Base-by-base conservation (phyloP, 1,139 yeast species). In the Debaryomyces nepalensis region DNA sequence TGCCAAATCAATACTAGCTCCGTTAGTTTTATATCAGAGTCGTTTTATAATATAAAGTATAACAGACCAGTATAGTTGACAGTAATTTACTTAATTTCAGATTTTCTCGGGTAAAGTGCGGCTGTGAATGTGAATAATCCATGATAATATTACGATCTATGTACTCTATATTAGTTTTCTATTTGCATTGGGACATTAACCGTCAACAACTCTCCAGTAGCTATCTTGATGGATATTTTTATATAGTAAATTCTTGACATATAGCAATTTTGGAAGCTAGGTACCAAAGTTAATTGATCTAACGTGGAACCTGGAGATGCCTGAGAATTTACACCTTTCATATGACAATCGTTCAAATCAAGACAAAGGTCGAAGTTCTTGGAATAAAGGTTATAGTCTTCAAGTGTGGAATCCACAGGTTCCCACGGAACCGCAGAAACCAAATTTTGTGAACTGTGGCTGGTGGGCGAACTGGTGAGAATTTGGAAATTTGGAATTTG, bases 221-320 rank as follows among this genome's bases (percentile, higher is more conserved):
- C 47, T 33, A 71, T 59, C 52, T 60, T 67, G 16, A 66, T 59
- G 1, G 54, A 49, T 2, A 71, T 48, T 48, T 64, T 70, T 16
- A 71, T 47, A 41, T 75, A 74, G 53, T 81, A 80, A 34, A 77
- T 55, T 48, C 87, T 65, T 6, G 81, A 70, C 42, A 79, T 65
- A 37, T 75, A 58, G 55, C 87, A 82, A 35, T 72, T 72, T 54
- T 82, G 86, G 57, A 79, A 78, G 46, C 70, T 74, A 1, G 87
- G 87, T 2, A 79, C 72, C 46, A 82, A 59, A 0, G 84, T 75
- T 40, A 63, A 54, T 42, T 47, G 51, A 44, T 55, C 71, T 46
- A 57, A 64, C 30, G 67, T 66, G 23, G 57, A 57, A 7, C 39
- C 39, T 16, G 21, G 32, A 4, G 18, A 11, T 9, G 10, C 8